Conservation (phyloP, 805 yeast genomes). For the Suhomyces xylopsoci region DNA sequence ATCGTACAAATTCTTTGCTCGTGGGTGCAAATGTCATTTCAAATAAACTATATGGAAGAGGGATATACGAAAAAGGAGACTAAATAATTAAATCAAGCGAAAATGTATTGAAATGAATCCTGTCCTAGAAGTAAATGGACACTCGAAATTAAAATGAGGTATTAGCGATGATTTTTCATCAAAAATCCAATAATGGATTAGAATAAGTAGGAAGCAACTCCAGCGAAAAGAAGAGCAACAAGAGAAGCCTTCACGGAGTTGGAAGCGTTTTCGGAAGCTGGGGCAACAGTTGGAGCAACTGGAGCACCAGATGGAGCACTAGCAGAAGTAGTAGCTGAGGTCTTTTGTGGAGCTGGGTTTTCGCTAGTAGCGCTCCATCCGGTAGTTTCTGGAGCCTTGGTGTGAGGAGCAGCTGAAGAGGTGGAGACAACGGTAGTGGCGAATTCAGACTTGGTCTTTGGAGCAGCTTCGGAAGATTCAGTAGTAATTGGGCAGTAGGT, state of each 20-base stretch:
- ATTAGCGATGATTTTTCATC: neutral
- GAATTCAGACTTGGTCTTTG: neutral
- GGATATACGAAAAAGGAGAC: neutral
- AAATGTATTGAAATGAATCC: neutral
- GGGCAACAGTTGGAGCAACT: neutral
- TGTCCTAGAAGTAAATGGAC: neutral
- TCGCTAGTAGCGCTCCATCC: conserved; percentile 3
- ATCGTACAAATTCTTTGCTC: neutral
- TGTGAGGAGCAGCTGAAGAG: neutral
- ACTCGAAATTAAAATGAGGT: neutral
- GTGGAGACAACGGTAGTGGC: neutral
- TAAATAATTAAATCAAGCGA: neutral
- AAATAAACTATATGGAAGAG: neutral
- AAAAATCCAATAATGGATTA: neutral
- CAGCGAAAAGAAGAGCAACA: neutral
- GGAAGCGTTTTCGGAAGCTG: conserved; percentile 4
- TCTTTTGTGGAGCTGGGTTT: neutral
- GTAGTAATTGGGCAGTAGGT: conserved; percentile 28
- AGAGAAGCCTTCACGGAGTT: neutral
- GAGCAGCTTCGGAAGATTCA: neutral
- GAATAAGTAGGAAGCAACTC: neutral
- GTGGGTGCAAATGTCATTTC: neutral
- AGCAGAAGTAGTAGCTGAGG: conserved; percentile 2
- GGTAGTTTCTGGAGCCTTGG: neutral
- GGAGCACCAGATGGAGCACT: conserved; percentile 1